Evolutionary conservation across 805 yeast species (phyloP), one percentile per base, ranked within the genome.

Genomic region (Lachancea fermentati): DNA sequence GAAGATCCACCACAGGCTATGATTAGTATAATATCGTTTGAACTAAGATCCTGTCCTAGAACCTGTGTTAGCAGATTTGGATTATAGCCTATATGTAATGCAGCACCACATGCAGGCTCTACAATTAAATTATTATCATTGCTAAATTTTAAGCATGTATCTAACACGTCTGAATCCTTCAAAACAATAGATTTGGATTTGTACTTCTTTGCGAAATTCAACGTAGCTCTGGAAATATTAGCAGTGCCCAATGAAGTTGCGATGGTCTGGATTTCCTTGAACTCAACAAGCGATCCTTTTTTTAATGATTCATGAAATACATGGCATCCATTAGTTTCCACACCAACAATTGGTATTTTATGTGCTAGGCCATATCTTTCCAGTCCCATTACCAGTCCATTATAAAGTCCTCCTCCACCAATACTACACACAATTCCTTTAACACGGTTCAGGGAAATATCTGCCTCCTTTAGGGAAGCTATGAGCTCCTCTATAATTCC

Each of bases 101-200:
- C 76, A 2, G 84, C 84, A 3, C 86, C 86, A 57, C 87, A 81
- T 1, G 87, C 87, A 0, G 86, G 86, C 55, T 81, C 87, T 0
- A 79, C 74, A 17, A 76, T 63, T 64, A 48, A 62, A 41, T 73
- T 72, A 46, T 67, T 76, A 42, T 76, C 77, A 2, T 66, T 53
- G 5, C 78, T 73, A 49, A 71, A 78, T 32, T 58, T 63, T 18
- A 76, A 51, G 36, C 80, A 69, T 0, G 81, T 76, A 12, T 58
- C 57, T 0, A 80, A 68, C 0, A 85, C 80, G 30, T 79, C 78
- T 2, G 62, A 44, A 50, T 82, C 89, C 18, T 71, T 64, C 2
- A 76, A 69, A 9, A 71, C 64, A 2, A 70, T 47, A 1, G 77
- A 63, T 30, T 47, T 59, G 2, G 73, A 67, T 19, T 67, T 65